Evolutionary conservation across 805 yeast genomes (phyloP).

Genomic region (Ascoidea rubescens): DNA sequence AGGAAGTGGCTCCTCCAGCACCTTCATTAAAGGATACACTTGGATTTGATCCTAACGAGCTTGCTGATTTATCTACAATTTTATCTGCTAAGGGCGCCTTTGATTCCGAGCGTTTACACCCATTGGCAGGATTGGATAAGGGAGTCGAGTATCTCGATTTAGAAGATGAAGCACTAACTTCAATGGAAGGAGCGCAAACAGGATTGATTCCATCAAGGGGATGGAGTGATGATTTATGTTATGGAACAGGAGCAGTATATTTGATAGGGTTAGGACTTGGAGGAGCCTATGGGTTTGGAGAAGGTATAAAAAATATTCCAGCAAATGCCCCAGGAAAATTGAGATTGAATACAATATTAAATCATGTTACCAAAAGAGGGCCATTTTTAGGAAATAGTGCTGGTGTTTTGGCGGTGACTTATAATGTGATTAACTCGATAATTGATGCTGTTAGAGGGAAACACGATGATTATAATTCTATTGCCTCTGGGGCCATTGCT

Average conservation of each 20-base stretch:
- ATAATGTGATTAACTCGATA: conserved; percentile 71
- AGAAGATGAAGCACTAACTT: conserved; percentile 66
- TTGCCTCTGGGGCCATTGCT: conserved; percentile 80
- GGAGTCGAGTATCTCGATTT: conserved; percentile 84
- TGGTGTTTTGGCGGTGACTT: conserved; percentile 83
- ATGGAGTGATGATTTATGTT: conserved; percentile 94
- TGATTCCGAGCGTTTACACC: conserved; percentile 69
- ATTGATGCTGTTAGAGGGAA: conserved; percentile 74
- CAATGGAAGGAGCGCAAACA: conserved; percentile 68
- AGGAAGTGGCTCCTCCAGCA: too few species aligned
- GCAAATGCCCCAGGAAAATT: conserved; percentile 65
- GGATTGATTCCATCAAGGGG: conserved; percentile 93
- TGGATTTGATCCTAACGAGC: conserved; percentile 55
- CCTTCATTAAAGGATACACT: conserved; percentile 9
- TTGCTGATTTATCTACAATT: conserved; percentile 48
- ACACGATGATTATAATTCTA: conserved; percentile 76
- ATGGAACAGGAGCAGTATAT: conserved; percentile 94
- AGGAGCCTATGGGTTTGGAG: conserved; percentile 78
- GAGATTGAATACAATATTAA: conserved; percentile 78
- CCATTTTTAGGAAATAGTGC: conserved; percentile 93
- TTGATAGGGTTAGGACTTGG: conserved; percentile 78
- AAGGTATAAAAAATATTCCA: conserved; percentile 72
- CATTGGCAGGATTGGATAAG: conserved; percentile 82
- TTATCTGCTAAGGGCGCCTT: conserved; percentile 46
- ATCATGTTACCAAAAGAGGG: conserved; percentile 89